Conservation (phyloP, 208 protist species). For the Trypanosoma avium region DNA sequence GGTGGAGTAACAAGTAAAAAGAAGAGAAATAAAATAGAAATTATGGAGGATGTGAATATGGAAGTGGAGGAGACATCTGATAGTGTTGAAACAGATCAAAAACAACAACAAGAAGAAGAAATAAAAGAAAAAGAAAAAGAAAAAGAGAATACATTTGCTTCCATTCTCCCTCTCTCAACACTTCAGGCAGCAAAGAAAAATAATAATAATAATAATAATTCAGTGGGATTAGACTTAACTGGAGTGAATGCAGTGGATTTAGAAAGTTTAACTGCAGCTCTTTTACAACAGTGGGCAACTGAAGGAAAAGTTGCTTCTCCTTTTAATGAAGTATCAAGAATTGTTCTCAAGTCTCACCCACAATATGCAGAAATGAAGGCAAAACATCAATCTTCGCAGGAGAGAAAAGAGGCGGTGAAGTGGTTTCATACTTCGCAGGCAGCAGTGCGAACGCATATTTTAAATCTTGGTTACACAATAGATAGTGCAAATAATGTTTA, state of each 20-base stretch:
- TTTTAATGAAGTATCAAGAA: conserved; percentile 60
- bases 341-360: conserved; percentile 67
- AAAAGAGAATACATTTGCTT: background rate
- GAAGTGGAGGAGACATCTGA: too few relatives aligned
- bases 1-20: conserved; percentile 5
- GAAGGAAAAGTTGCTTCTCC: conserved; percentile 30
- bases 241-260: conserved; percentile 11
- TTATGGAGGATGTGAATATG: too few relatives aligned
- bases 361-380: conserved; percentile 52
- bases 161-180: background rate
- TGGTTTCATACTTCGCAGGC: conserved; percentile 67
- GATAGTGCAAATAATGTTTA: conserved; percentile 57
- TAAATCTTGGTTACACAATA: conserved; percentile 50
- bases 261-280: conserved; percentile 15
- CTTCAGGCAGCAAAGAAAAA: background rate
- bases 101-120: too few relatives aligned
- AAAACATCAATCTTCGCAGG: conserved; percentile 47
- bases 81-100: too few relatives aligned
- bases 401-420: conserved; percentile 49
- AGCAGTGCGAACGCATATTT: conserved; percentile 47
- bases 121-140: too few relatives aligned
- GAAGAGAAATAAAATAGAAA: too few relatives aligned
- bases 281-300: conserved; percentile 28
- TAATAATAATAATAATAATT: background rate
- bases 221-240: conserved; percentile 1